These are phyloP conservation scores for Rhizoclosmatium sp. DNA, from an alignment of 192 early-diverging fungal species.

Conservation along the genomic window DNA sequence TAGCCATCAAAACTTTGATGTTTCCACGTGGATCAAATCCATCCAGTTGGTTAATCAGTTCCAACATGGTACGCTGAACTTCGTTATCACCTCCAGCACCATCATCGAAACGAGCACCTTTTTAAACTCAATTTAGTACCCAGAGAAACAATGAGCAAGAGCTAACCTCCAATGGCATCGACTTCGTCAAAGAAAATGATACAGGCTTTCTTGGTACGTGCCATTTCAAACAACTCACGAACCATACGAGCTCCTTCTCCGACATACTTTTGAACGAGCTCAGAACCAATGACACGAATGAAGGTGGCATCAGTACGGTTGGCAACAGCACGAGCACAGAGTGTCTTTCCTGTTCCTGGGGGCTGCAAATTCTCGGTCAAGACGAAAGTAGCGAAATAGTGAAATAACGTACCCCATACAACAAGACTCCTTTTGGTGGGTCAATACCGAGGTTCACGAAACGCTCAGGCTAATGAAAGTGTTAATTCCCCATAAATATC, in stretches of 20 bases:
- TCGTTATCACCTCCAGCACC: conserved; percentile 99
- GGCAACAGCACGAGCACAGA: conserved; percentile 97
- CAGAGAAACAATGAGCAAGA: conserved; percentile 6
- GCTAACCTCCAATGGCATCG: conserved; percentile 91
- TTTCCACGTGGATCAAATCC: conserved; percentile 99
- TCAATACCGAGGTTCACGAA: conserved; percentile 99
- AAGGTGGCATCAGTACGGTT: conserved; percentile 99
- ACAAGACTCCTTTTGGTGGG: conserved; percentile 97
- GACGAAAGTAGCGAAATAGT: conserved; percentile 79
- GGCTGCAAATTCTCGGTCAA: conserved; percentile 22
- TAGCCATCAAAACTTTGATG: conserved; percentile 99
- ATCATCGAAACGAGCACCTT: conserved; percentile 95
- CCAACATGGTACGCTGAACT: conserved; percentile 99
- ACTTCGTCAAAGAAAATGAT: conserved; percentile 99
- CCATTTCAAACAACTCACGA: conserved; percentile 99
- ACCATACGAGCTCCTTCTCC: conserved; percentile 99
- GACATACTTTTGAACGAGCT: conserved; percentile 99
- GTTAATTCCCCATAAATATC: neutral
- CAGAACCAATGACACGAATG: conserved; percentile 99
- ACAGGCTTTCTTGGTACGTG: conserved; percentile 98
- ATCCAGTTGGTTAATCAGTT: conserved; percentile 99
- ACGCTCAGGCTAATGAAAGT: conserved; percentile 77
- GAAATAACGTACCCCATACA: conserved; percentile 73
- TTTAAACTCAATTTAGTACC: conserved; percentile 11
- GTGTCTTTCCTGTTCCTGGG: conserved; percentile 95